phyloP scores from a whole-genome alignment of 1,284 basidiomycete genomes.

The Ganoderma lingzhi region DNA sequence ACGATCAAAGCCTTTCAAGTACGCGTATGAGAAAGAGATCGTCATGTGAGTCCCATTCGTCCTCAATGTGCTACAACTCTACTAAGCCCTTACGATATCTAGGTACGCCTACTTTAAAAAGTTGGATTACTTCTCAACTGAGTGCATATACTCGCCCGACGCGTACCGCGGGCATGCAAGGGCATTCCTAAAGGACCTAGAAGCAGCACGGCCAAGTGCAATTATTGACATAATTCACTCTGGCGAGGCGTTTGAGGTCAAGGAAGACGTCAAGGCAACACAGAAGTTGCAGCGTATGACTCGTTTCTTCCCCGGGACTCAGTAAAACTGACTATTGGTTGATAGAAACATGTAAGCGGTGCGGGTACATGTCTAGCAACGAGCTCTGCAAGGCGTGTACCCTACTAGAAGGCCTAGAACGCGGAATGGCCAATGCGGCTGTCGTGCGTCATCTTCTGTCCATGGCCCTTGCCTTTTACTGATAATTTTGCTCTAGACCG shows the following conservation, averaged over 20 bases:
- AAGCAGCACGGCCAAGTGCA: constrained; percentile 91
- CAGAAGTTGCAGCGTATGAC: constrained; percentile 79
- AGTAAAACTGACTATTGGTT: not conserved
- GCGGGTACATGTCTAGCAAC: constrained; percentile 94
- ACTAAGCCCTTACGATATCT: constrained; percentile 8
- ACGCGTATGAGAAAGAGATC: constrained; percentile 99
- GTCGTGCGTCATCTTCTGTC: constrained; percentile 59
- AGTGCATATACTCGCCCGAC: constrained; percentile 98
- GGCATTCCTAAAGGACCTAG: constrained; percentile 94
- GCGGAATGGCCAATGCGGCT: constrained; percentile 73
- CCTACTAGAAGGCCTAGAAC: constrained; percentile 89
- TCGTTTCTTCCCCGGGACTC: not conserved
- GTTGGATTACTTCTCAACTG: constrained; percentile 98
- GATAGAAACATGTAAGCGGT: constrained; percentile 86
- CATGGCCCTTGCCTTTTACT: not conserved
- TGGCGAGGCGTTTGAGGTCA: constrained; percentile 88
- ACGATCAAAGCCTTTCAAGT: constrained; percentile 98
- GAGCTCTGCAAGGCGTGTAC: constrained; percentile 94
- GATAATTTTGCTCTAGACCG: constrained; percentile 53
- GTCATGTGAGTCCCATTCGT: constrained; percentile 81
- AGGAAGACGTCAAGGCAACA: constrained; percentile 77
- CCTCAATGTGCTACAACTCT: too few relatives aligned
- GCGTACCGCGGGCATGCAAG: constrained; percentile 98
- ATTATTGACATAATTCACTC: constrained; percentile 99
- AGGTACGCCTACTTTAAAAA: constrained; percentile 99